phyloP scores from a whole-genome alignment of 306 rosid genomes.

The Ormosia emarginata region DNA sequence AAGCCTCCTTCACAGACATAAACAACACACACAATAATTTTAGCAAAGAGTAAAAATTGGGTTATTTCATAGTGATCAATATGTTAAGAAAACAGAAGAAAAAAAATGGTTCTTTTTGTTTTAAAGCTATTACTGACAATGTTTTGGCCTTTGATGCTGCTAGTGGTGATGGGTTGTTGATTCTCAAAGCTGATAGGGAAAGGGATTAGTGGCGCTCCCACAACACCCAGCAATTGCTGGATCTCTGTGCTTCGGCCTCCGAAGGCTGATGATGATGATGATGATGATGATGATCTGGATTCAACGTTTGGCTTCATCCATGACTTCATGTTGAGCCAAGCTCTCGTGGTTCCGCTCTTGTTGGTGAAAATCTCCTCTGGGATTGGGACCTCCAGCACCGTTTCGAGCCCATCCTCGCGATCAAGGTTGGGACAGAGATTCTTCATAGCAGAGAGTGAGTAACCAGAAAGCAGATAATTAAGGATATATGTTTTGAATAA shows the following conservation, averaged over 20 bases:
- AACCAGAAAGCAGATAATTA: neutral
- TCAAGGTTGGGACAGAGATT: slow-evolving; percentile 81
- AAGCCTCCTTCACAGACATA: slow-evolving; percentile 50
- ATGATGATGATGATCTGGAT: slow-evolving; percentile 27
- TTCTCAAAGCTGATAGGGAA: slow-evolving; percentile 46
- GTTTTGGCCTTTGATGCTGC: slow-evolving; percentile 54
- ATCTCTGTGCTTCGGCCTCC: slow-evolving; percentile 60
- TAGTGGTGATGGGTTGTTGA: slow-evolving; percentile 47
- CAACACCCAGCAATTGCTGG: slow-evolving; percentile 76
- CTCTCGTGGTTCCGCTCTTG: slow-evolving; percentile 32
- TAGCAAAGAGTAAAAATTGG: neutral
- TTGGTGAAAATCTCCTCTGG: slow-evolving; percentile 74
- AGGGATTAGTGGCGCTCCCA: slow-evolving; percentile 85
- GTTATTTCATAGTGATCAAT: neutral
- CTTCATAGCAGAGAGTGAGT: slow-evolving; percentile 48
- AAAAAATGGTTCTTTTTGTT: neutral
- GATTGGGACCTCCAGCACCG: slow-evolving; percentile 89
- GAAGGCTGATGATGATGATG: slow-evolving; percentile 19
- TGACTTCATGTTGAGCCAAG: slow-evolving; percentile 80
- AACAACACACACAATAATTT: neutral
- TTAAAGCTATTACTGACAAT: slow-evolving; percentile 44
- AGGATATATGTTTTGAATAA: neutral
- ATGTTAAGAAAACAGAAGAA: neutral
- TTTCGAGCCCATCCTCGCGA: slow-evolving; percentile 78
- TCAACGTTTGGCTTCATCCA: slow-evolving; percentile 67